Base-by-base conservation (phyloP, 495 filamentous ascomycete genomes). In the Letharia lupina region DNA sequence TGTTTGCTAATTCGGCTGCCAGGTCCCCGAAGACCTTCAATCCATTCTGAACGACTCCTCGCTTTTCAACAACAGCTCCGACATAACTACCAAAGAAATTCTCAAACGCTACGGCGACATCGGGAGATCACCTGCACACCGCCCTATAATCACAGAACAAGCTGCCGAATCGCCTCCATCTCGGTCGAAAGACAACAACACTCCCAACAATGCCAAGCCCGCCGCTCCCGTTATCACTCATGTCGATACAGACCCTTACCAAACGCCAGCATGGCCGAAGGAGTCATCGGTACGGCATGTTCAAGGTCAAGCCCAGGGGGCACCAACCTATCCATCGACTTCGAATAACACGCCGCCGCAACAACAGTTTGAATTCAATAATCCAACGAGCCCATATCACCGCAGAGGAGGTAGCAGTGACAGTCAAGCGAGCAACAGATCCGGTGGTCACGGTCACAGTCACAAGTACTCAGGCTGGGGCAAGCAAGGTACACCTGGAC, bases 21-120 rank as follows among this genome's bases (percentile, higher is more conserved):
- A 97, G 94, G 91, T 98, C 59, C 94, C 94, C 9, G 91, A 93
- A 76, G 93, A 98, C 71, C 76, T 98, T 42, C 85, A 92, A 72
- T 86, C 88, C 28, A 88, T 96, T 66, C 81, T 98, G 40, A 88
- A 86, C 70, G 93, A 98, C 73, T 85, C 86, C 45, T 82, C 82
- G 33, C 84, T 98, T 57, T 92, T 96, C 75, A 88, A 84, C 74
- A 88, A 85, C 69, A 87, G 81, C 67, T 85, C 86, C 48, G 93
- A 99, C 63, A 86, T 98, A 59, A 97, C 95, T 3, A 93, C 93
- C 3, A 98, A 99, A 73, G 94, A 98, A 72, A 98, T 99, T 62
- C 83, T 99, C 33, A 91, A 92, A 74, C 84, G 89, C 50, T 93
- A 93, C 73, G 90, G 88, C 10, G 89, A 91, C 68, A 89, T 93